These are phyloP conservation scores for Leptographium radiaticola DNA, from an alignment of 2,329 filamentous ascomycete species.

Conservation along the genomic window DNA sequence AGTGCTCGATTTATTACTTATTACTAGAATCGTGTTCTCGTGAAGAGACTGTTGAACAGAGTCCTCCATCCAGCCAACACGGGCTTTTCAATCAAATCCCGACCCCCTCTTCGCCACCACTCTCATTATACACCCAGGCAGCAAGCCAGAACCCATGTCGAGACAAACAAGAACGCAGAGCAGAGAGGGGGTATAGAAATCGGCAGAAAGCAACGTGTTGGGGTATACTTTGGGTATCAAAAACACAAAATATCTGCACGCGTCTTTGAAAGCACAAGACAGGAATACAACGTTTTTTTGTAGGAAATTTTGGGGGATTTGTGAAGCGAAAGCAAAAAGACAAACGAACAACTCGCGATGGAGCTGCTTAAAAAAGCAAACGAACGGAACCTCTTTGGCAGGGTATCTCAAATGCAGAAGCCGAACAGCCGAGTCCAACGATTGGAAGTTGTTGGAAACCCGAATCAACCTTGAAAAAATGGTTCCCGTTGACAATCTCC, in stretches of 20 bases:
- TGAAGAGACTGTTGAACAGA: not conserved
- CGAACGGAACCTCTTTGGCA: constrained; percentile 5
- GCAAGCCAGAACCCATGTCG: not conserved
- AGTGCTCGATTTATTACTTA: constrained; percentile 1
- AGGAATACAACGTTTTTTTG: not conserved
- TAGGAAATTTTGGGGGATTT: not conserved
- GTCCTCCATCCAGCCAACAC: not conserved
- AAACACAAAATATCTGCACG: not conserved
- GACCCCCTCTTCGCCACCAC: not conserved
- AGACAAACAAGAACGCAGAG: not conserved
- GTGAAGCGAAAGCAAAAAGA: not conserved
- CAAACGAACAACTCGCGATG: not conserved
- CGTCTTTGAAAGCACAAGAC: not conserved
- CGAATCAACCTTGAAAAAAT: constrained; percentile 7
- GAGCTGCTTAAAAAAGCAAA: not conserved
- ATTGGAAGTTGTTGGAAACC: constrained; percentile 10
- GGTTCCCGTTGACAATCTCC: not conserved
- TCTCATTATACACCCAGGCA: not conserved
- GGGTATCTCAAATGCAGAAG: constrained; percentile 36
- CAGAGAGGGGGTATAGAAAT: not conserved
- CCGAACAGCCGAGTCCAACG: constrained; percentile 29
- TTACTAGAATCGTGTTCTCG: constrained; percentile 1
- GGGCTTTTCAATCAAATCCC: not conserved
- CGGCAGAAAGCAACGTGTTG: not conserved
- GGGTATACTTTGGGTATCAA: constrained; percentile 3